Conservation (phyloP, 257 asterid species). For the Solanum neorickii region DNA sequence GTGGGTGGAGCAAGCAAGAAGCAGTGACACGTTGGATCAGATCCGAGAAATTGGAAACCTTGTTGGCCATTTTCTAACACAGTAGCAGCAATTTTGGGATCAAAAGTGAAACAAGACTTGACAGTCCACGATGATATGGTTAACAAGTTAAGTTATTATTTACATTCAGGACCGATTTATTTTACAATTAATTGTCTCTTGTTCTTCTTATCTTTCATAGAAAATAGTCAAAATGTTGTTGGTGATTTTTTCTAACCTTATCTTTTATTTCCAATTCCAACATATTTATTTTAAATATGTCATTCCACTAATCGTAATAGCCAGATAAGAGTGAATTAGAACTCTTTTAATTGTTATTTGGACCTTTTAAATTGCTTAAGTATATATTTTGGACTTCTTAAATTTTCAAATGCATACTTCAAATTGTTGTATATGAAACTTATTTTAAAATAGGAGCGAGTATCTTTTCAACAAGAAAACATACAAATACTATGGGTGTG, state of each 20-base stretch:
- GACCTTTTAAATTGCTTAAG: neutral
- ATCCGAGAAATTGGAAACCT: constrained; percentile 83
- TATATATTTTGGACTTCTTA: neutral
- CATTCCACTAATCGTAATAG: too few species aligned
- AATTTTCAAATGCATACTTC: neutral
- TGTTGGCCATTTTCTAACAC: constrained; percentile 44
- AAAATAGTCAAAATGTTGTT: too few species aligned
- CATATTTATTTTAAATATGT: neutral
- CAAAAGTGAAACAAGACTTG: neutral
- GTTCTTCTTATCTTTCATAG: too few species aligned
- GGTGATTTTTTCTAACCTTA: too few species aligned
- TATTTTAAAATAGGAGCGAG: too few species aligned
- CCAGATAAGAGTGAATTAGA: neutral
- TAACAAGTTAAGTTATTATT: neutral
- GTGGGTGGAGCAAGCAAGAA: constrained; percentile 84
- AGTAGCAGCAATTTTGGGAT: neutral
- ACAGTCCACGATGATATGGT: neutral
- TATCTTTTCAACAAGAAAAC: too few species aligned
- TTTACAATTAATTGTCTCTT: neutral
- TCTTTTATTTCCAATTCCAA: too few species aligned
- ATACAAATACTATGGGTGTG: too few species aligned
- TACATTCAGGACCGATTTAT: neutral
- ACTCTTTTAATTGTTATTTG: neutral
- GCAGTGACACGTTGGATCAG: constrained; percentile 94
- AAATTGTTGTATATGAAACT: neutral